Base-by-base conservation (phyloP, 352 stramenopile species). In the Phytophthora vignae region DNA sequence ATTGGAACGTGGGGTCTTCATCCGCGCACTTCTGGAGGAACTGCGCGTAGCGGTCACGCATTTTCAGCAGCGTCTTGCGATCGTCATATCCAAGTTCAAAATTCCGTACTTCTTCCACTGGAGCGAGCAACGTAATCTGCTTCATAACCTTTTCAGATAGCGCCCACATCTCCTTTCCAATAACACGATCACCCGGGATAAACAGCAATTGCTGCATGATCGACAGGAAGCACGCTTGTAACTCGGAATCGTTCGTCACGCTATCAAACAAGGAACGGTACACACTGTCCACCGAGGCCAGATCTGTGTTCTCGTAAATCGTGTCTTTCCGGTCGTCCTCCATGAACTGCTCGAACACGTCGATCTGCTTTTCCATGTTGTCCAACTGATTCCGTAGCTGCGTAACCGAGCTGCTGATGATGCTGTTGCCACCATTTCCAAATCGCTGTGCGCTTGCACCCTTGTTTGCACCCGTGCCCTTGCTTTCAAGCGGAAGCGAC, bases 291-390 rank as follows among this genome's bases (percentile, higher is more conserved):
- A 89, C 64, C 1, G 82, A 92, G 10, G 87, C 80, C 25, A 96
- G 69, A 64, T 96, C 88, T 6, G 88, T 96, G 38, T 84, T 74
- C 52, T 92, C 85, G 72, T 92, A 96, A 60, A 96, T 92, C 12
- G 88, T 94, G 67, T 94, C 84, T 77, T 94, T 94, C 14, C 88
- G 88, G 62, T 96, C 88, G 46, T 96, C 88, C 61, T 94, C 88
- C 88, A 94, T 94, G 53, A 96, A 96, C 15, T 87, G 82, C 64
- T 96, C 88, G 57, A 96, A 96, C 49, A 96, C 88, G 68, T 96
- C 88, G 52, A 96, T 96, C 60, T 96, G 88, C 62, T 94, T 94
- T 61, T 96, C 88, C 81, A 96, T 91, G 63, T 93, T 96, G 74
- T 96, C 88, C 19, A 96, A 64, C 50, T 96, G 88, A 54, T 88